Conservation (phyloP, 805 yeast species). For the Candida corydali region DNA sequence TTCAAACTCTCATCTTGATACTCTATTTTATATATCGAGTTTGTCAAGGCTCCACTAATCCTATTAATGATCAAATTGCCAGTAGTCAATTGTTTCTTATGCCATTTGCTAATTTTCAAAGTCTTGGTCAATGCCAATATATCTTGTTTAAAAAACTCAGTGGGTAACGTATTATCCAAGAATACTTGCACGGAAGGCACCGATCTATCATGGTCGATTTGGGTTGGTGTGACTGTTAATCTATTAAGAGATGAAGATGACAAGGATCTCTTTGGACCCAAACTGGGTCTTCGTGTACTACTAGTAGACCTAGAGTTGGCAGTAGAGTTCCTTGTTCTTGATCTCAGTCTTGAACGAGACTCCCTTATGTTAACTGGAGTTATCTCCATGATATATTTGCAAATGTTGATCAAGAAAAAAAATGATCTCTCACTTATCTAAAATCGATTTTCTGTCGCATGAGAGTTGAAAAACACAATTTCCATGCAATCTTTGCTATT, state of each 20-base stretch:
- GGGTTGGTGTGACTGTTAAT: conserved; percentile 23
- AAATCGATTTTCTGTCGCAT: background rate
- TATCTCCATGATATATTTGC: conserved; percentile 3
- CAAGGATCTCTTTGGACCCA: conserved; percentile 28
- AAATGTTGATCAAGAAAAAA: background rate
- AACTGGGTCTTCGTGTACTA: conserved; percentile 31
- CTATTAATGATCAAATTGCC: conserved; percentile 51
- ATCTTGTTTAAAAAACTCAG: conserved; percentile 83
- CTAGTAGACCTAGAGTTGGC: conserved; percentile 32
- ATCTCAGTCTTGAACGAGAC: conserved; percentile 27
- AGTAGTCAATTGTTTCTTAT: conserved; percentile 42
- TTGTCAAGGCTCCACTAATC: conserved; percentile 91
- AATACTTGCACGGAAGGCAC: conserved; percentile 52
- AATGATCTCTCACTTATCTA: too few relatives aligned
- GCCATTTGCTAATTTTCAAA: conserved; percentile 78
- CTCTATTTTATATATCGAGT: conserved; percentile 76
- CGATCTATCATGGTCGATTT: conserved; percentile 27
- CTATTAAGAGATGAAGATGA: conserved; percentile 30
- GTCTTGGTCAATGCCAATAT: conserved; percentile 59
- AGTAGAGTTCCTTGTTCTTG: conserved; percentile 28
- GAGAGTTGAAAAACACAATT: background rate
- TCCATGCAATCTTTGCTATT: conserved; percentile 36
- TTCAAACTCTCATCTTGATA: conserved; percentile 37
- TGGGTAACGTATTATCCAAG: conserved; percentile 74
- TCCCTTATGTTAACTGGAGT: conserved; percentile 12